phyloP scores from a whole-genome alignment of 164 flowering plant genomes.

The Annona cherimola region DNA sequence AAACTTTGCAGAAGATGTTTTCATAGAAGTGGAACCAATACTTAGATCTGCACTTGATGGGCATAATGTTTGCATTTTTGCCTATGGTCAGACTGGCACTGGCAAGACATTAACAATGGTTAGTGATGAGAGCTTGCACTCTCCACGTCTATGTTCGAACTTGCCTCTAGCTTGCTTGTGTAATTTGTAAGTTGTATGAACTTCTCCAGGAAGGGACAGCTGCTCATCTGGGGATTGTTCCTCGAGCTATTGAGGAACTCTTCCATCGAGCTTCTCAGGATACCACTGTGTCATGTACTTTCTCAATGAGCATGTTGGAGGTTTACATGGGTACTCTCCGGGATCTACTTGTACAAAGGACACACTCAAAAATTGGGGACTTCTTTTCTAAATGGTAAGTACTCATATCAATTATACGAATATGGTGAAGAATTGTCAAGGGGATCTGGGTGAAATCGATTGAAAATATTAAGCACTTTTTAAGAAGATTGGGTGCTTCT shows the following conservation, averaged over 20 bases:
- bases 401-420: not conserved
- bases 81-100: conserved; percentile 92
- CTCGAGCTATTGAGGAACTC: conserved; percentile 58
- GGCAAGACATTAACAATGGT: conserved; percentile 97
- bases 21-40: conserved; percentile 64
- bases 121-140: conserved; percentile 12
- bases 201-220: conserved; percentile 56
- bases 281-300: conserved; percentile 30
- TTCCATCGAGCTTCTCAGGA: conserved; percentile 41
- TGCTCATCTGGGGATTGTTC: conserved; percentile 60
- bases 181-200: not conserved
- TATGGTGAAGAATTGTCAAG: not conserved
- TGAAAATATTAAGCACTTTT: not conserved
- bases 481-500: too few species aligned
- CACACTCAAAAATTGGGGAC: conserved; percentile 25
- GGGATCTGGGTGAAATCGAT: not conserved
- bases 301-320: conserved; percentile 87
- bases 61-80: conserved; percentile 68
- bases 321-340: conserved; percentile 74
- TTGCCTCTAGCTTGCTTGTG: not conserved
- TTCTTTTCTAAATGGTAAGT: conserved; percentile 41
- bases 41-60: conserved; percentile 86
- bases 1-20: conserved; percentile 56
- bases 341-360: conserved; percentile 66
- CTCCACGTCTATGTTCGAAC: not conserved